A percentile compares a stretch with the other conserved stretches of the same genome.
phyloP scores from a whole-genome alignment of 2,329 filamentous ascomycete species.

The Trichoderma pleuroti region DNA sequence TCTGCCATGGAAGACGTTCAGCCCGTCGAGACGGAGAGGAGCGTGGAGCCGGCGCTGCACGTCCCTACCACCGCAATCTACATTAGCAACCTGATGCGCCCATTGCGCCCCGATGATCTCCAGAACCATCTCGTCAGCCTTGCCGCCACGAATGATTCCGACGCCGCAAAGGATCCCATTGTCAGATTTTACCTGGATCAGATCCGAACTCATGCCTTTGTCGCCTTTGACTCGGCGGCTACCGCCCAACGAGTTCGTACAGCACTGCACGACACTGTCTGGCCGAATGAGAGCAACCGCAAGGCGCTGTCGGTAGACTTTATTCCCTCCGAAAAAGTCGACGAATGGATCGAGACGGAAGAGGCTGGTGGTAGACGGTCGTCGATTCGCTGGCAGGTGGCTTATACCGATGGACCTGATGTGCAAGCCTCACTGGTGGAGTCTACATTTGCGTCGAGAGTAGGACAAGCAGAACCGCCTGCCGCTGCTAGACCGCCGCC shows the following conservation, averaged over 20 bases:
- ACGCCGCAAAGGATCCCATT: constrained; percentile 53
- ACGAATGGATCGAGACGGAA: constrained; percentile 71
- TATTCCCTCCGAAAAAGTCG: constrained; percentile 70
- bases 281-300: constrained; percentile 82
- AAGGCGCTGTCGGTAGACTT: constrained; percentile 89
- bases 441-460: constrained; percentile 25
- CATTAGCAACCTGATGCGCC: constrained; percentile 86
- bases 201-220: constrained; percentile 85
- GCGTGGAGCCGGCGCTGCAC: constrained; percentile 59
- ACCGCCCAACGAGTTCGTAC: constrained; percentile 75
- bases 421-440: constrained; percentile 52
- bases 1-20: not conserved
- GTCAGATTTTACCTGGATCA: constrained; percentile 73
- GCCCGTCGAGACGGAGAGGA: constrained; percentile 32
- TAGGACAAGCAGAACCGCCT: constrained; percentile 18
- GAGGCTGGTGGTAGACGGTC: constrained; percentile 45
- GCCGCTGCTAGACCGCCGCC: constrained; percentile 19
- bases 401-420: constrained; percentile 57
- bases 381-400: constrained; percentile 64
- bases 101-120: constrained; percentile 66
- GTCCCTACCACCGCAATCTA: constrained; percentile 75
- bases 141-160: constrained; percentile 48
- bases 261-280: constrained; percentile 72
- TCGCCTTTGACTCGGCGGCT: constrained; percentile 63
- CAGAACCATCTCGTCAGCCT: constrained; percentile 66